These are phyloP conservation scores for Wickerhamomyces ciferrii DNA, from an alignment of 805 yeast species.

Conservation along the genomic window DNA sequence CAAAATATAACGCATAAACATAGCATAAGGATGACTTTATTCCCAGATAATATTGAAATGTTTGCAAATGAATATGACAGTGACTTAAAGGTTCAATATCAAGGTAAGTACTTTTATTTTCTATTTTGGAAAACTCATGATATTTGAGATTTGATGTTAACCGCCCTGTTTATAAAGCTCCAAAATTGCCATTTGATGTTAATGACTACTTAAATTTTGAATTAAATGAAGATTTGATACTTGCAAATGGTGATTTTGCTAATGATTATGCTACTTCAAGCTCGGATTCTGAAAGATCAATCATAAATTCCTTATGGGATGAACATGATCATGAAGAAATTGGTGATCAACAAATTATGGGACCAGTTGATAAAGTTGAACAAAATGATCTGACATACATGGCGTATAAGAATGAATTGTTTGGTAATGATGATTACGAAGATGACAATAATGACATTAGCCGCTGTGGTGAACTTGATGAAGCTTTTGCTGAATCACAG, in stretches of 20 bases:
- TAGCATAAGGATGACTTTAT: background rate
- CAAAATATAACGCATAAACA: background rate
- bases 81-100: background rate
- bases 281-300: background rate
- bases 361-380: background rate
- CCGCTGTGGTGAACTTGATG: background rate
- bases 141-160: background rate
- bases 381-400: background rate
- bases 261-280: conserved; percentile 10
- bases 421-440: background rate
- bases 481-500: background rate
- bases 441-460: background rate
- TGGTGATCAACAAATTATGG: background rate
- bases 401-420: background rate
- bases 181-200: conserved; percentile 1
- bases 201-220: conserved; percentile 19
- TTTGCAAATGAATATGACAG: background rate
- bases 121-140: background rate
- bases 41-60: background rate
- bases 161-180: background rate
- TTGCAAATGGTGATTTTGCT: conserved; percentile 11
- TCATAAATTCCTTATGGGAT: background rate
- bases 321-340: background rate
- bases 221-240: conserved; percentile 17
- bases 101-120: background rate